Evolutionary conservation across 306 rosid species (phyloP).

Genomic region (Psophocarpus tetragonolobus): DNA sequence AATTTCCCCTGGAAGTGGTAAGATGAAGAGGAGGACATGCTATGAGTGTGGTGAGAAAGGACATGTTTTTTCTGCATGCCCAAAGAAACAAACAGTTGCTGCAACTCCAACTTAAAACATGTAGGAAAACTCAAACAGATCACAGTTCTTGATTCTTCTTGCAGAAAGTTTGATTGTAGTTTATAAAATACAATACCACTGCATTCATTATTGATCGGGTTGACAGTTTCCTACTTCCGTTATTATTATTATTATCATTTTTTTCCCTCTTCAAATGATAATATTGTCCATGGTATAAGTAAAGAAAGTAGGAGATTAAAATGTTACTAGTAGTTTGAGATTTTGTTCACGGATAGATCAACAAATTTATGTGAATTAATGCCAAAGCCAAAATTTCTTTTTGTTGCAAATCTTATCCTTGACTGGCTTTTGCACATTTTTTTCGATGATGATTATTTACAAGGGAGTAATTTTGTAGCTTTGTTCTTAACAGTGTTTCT

Average conservation of each 20-base stretch:
- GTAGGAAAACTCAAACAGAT: not conserved
- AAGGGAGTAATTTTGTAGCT: not conserved
- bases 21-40: conserved; percentile 80
- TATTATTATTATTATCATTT: not conserved
- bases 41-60: conserved; percentile 93
- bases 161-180: conserved; percentile 16
- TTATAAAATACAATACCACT: not conserved
- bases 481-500: too few species aligned
- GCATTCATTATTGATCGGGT: not conserved
- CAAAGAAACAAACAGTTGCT: conserved; percentile 50
- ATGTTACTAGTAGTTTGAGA: not conserved
- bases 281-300: conserved; percentile 9
- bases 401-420: conserved; percentile 14
- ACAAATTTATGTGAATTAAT: conserved; percentile 5
- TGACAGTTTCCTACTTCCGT: conserved; percentile 9
- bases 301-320: not conserved
- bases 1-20: conserved; percentile 48
- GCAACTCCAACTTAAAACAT: conserved; percentile 42
- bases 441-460: conserved; percentile 33
- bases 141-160: conserved; percentile 5
- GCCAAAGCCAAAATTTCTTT: not conserved
- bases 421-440: conserved; percentile 12
- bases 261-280: not conserved
- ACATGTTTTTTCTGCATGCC: conserved; percentile 69
- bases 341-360: conserved; percentile 11